Evolutionary conservation across 192 early-diverging fungal genomes (phyloP), one percentile per base, ranked within the genome.

Genomic region (Coemansia sp.): DNA sequence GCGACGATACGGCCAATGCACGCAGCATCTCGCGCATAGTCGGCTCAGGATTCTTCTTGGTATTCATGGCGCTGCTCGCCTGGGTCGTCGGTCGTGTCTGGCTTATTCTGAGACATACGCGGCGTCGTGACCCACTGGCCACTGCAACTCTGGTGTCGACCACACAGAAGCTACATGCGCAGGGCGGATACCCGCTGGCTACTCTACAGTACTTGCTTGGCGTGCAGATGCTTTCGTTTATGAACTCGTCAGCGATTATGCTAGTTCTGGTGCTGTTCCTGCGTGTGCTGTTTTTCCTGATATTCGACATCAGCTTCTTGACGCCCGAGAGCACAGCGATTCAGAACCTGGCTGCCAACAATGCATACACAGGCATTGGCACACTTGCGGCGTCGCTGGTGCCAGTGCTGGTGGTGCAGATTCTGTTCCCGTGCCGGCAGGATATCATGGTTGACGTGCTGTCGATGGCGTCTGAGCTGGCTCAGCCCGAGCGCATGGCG

Each of bases 271-370:
- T 72, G 16, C 53, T 81, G 58, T 45, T 75, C 17, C 55, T 67
- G 35, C 72, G 72, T 19, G 60, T 31, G 6, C 25, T 75, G 37
- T 57, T 75, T 6, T 72, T 71, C 63, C 35, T 75, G 29, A 54
- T 57, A n/a, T 81, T 75, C 43, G 78, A 81, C 48, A 75, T 75
- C 51, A 72, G 72, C 72, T 81, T 61, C 27, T 16, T 81, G 62
- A 63, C 78, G 10, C 78, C 72, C 0, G 12, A 49, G 12, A 62
- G 65, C 35, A 14, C 48, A 3, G 41, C 49, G 4, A 51, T 71
- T 1, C 17, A 26, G 19, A 53, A 37, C n/a, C 35, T 72, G 50
- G 65, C 50, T 0, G 66, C 68, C n/a, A 71, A 57, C 68, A 81
- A 72, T 41, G 58, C 56, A 9, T 52, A 68, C 47, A 68, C 66